Percentiles rank a stretch among this genome's conserved stretches.
These are phyloP conservation scores for Dipodascus geniculatus DNA, from an alignment of 805 yeast species.

Conservation along the genomic window DNA sequence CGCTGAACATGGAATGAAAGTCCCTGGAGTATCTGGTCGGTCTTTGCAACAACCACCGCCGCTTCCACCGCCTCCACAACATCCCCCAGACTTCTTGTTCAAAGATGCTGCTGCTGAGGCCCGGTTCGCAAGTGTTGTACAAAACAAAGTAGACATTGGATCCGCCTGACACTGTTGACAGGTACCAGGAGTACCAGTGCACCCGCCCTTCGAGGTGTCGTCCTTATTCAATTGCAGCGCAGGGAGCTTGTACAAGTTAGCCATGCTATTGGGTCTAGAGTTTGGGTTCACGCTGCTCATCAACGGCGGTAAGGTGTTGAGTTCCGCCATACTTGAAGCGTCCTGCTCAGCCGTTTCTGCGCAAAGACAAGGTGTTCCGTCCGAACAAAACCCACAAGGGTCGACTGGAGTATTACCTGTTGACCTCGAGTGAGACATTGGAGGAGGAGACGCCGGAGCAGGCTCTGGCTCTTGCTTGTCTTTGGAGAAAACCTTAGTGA, in stretches of 20 bases:
- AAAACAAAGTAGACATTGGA: conserved; percentile 80
- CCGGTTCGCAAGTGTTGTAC: conserved; percentile 48
- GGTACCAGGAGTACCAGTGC: conserved; percentile 84
- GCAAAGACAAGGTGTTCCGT: conserved; percentile 85
- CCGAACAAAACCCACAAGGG: conserved; percentile 89
- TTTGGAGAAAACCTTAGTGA: conserved; percentile 34
- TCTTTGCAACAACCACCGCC: conserved; percentile 15
- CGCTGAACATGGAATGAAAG: conserved; percentile 78
- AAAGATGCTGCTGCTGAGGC: conserved; percentile 41
- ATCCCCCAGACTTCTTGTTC: conserved; percentile 8
- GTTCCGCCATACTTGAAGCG: conserved; percentile 25
- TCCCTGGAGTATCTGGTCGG: conserved; percentile 10
- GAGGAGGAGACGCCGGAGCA: conserved; percentile 6
- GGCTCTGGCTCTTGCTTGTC: conserved; percentile 4
- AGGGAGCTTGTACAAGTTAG: background rate
- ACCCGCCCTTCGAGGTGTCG: conserved; percentile 28
- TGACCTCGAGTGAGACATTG: conserved; percentile 6
- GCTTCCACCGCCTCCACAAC: conserved; percentile 20
- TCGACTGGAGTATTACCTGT: conserved; percentile 30
- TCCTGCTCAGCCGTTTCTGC: conserved; percentile 50
- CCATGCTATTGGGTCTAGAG: conserved; percentile 4
- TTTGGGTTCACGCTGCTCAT: conserved; percentile 9
- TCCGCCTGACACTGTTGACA: conserved; percentile 74
- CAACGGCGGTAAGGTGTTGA: conserved; percentile 16
- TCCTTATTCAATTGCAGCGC: conserved; percentile 5